Evolutionary conservation across 1,284 basidiomycete species (phyloP).

Genomic region (Ustilago sp.): DNA sequence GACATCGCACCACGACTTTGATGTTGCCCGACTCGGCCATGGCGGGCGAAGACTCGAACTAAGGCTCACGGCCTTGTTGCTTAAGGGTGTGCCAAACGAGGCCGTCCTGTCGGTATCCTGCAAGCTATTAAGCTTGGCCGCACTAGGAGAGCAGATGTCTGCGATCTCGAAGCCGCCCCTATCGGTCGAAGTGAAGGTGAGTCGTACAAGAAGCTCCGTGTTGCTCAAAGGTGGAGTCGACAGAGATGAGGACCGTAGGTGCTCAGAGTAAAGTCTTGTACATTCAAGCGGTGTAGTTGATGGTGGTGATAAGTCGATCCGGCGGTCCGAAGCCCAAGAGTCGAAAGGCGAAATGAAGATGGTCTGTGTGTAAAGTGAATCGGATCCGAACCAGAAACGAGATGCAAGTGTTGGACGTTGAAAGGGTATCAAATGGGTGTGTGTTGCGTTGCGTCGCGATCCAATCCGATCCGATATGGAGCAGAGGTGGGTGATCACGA

Average conservation of each 20-base stretch:
- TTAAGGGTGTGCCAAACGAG: too few relatives aligned
- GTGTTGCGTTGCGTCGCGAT: background rate
- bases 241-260: too few relatives aligned
- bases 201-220: too few relatives aligned
- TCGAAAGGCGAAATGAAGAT: background rate
- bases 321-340: background rate
- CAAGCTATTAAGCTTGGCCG: background rate
- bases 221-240: too few relatives aligned
- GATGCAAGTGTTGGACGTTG: background rate
- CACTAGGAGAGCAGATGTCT: too few relatives aligned
- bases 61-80: background rate
- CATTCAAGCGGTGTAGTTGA: too few relatives aligned
- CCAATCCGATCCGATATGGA: background rate
- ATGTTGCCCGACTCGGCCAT: conserved; percentile 68
- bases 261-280: too few relatives aligned
- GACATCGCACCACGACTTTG: conserved; percentile 67
- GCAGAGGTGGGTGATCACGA: conserved; percentile 1
- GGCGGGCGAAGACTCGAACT: conserved; percentile 7
- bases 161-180: too few relatives aligned
- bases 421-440: conserved; percentile 23
- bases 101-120: too few relatives aligned
- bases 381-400: background rate
- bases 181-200: too few relatives aligned
- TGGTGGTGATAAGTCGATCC: background rate
- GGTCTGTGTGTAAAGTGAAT: background rate